Percentiles rank a stretch among this genome's conserved stretches.
These are phyloP conservation scores for Phaeodactylum tricornutum DNA, from an alignment of 108 stramenopile genomes.

Conservation along the genomic window DNA sequence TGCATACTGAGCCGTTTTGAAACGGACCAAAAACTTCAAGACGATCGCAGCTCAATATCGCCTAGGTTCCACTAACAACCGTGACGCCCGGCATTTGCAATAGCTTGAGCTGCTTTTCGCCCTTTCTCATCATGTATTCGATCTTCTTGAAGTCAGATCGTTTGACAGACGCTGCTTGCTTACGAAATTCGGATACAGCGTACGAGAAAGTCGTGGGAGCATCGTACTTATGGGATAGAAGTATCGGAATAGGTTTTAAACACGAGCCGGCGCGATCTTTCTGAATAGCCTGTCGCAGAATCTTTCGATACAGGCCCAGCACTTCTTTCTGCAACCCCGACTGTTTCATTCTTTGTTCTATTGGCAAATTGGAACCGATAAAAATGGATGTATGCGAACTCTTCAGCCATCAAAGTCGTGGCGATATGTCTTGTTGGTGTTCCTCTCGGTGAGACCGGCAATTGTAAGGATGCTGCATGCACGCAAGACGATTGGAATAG, in stretches of 20 bases:
- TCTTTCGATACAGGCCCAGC: slow-evolving; percentile 48
- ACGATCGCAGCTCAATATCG: too few species aligned
- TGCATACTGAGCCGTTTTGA: too few species aligned
- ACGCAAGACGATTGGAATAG: too few species aligned
- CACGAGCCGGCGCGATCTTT: slow-evolving; percentile 33
- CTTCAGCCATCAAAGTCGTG: too few species aligned
- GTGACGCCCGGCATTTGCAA: slow-evolving; percentile 78
- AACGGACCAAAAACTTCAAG: too few species aligned
- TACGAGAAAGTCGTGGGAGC: slow-evolving; percentile 29
- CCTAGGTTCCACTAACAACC: slow-evolving; percentile 44
- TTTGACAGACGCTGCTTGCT: slow-evolving; percentile 31
- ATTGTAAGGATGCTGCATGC: too few species aligned
- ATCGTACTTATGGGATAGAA: slow-evolving; percentile 1
- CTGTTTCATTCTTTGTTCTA: too few species aligned
- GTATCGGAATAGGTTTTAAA: not conserved
- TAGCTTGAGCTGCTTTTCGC: slow-evolving; percentile 67
- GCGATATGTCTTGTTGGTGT: too few species aligned
- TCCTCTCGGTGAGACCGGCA: too few species aligned
- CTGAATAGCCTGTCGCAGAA: slow-evolving; percentile 55
- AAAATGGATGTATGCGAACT: too few species aligned
- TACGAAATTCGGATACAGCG: slow-evolving; percentile 56
- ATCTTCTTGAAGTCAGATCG: slow-evolving; percentile 68
- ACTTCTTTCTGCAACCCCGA: slow-evolving; percentile 81
- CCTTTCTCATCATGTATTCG: slow-evolving; percentile 71
- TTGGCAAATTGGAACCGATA: too few species aligned